A percentile compares a stretch with the other conserved stretches of the same genome.
Conservation (phyloP, 139 green algal species). For the Asterochloris erici region DNA sequence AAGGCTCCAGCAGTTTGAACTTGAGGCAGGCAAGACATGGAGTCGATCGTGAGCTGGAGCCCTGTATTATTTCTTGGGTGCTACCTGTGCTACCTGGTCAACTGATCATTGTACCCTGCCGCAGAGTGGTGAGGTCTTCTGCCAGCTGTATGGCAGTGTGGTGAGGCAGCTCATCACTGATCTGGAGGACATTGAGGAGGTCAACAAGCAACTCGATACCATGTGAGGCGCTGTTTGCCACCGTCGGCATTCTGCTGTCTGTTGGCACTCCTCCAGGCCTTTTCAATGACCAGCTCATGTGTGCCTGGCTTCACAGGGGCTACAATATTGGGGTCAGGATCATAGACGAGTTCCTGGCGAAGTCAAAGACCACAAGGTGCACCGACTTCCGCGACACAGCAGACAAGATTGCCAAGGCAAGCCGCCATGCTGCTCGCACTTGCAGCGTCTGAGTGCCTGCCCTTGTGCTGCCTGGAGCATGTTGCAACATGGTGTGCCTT, state of each 20-base stretch:
- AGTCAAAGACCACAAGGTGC: slow-evolving; percentile 70
- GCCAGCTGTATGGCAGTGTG: slow-evolving; percentile 95
- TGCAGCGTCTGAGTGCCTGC: not conserved
- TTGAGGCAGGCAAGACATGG: too few species aligned
- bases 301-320: slow-evolving; percentile 53
- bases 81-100: too few species aligned
- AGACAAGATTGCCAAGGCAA: slow-evolving; percentile 73
- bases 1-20: too few species aligned
- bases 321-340: slow-evolving; percentile 93
- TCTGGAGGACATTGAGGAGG: slow-evolving; percentile 89
- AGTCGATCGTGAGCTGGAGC: too few species aligned
- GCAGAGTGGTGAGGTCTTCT: slow-evolving; percentile 95
- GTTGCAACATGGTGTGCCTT: not conserved
- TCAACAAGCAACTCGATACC: slow-evolving; percentile 95
- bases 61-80: too few species aligned
- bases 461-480: not conserved
- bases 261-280: not conserved
- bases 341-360: slow-evolving; percentile 95
- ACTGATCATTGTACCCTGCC: not conserved
- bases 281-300: not conserved
- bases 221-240: slow-evolving; percentile 62
- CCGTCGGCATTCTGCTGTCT: not conserved
- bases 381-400: slow-evolving; percentile 75
- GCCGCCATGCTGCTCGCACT: slow-evolving; percentile 19
- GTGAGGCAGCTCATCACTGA: slow-evolving; percentile 93